Evolutionary conservation across 768 basidiomycete species (phyloP).

Genomic region (Phlebiopsis gigantea): DNA sequence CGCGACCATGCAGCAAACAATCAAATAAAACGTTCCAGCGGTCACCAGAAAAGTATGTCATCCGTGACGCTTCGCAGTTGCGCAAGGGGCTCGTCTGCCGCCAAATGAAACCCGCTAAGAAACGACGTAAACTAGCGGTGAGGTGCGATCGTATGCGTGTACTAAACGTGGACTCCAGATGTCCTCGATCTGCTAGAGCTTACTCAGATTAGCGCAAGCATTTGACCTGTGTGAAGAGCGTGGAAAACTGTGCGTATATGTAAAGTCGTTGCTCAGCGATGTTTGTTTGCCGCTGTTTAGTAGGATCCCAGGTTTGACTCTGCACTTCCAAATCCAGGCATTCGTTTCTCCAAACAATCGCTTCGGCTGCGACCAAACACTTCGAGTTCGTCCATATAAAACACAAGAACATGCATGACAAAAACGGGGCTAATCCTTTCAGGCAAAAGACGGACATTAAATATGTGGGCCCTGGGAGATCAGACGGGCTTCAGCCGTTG

Average conservation of each 20-base stretch:
- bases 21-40: too few species aligned
- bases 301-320: conserved; percentile 2
- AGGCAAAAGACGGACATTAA: too few species aligned
- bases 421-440: too few species aligned
- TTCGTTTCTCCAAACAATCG: neutral
- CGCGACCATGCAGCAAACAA: neutral
- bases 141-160: neutral
- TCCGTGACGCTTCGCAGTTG: neutral
- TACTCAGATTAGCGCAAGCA: neutral
- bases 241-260: too few species aligned
- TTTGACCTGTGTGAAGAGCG: neutral
- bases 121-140: too few species aligned
- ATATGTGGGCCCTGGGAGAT: too few species aligned
- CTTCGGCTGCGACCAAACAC: too few species aligned
- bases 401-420: too few species aligned
- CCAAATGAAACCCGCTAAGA: neutral
- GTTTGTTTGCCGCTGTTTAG: conserved; percentile 7
- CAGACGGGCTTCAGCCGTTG: too few species aligned
- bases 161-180: neutral
- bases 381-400: too few species aligned
- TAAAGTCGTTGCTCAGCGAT: neutral
- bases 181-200: neutral
- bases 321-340: neutral
- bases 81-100: neutral
- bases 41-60: too few species aligned